These are phyloP conservation scores for Eimeria falciformis DNA, from an alignment of 169 alveolate species.

Conservation along the genomic window DNA sequence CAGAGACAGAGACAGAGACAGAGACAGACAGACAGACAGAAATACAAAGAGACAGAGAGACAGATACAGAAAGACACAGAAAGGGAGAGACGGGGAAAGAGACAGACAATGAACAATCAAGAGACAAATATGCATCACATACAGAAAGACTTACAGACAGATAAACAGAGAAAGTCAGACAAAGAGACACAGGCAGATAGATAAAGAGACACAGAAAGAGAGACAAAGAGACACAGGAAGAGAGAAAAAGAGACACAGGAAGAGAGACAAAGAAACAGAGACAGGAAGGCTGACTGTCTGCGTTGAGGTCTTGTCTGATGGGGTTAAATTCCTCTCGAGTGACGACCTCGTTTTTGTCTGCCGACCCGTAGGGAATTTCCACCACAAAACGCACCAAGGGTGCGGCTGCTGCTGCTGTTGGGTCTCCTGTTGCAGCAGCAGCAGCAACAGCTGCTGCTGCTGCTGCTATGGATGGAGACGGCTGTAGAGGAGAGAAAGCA, in stretches of 20 bases:
- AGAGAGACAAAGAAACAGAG: too few species aligned
- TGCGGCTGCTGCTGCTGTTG: neutral
- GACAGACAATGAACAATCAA: neutral
- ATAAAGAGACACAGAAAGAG: too few species aligned
- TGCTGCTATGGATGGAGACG: neutral
- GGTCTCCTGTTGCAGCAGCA: neutral
- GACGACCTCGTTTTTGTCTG: constrained; percentile 78
- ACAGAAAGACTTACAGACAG: neutral
- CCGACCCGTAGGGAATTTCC: constrained; percentile 76
- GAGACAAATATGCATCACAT: neutral
- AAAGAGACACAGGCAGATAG: neutral
- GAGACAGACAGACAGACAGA: neutral
- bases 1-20: neutral
- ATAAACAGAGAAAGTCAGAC: neutral
- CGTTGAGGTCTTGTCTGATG: constrained; percentile 77
- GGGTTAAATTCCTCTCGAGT: constrained; percentile 77
- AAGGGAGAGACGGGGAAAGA: neutral
- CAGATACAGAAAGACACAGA: neutral
- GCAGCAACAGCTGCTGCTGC: neutral
- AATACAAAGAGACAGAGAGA: neutral
- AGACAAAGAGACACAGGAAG: too few species aligned
- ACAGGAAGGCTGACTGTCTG: constrained; percentile 76
- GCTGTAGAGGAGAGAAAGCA: neutral
- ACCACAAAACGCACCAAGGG: constrained; percentile 16
- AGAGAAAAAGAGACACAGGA: too few species aligned